Conservation (phyloP, 176 grass and related monocot species). For the Aegilops tauschii region DNA sequence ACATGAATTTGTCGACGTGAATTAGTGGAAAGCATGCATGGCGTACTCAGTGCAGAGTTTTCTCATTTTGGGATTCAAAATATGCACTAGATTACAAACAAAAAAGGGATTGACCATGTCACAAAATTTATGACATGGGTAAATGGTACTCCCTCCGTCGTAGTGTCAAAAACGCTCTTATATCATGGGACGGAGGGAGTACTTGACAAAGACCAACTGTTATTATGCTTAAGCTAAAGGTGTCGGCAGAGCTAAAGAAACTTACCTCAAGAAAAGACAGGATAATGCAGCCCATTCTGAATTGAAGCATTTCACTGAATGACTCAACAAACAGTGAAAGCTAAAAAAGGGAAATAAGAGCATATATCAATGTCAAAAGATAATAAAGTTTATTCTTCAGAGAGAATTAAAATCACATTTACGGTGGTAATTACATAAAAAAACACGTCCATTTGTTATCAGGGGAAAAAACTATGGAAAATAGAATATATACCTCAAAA, state of each 20-base stretch:
- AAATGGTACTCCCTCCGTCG: too few species aligned
- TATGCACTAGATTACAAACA: not conserved
- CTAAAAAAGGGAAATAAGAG: constrained; percentile 34
- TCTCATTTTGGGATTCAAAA: not conserved
- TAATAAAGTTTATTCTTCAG: not conserved
- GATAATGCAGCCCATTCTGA: constrained; percentile 60
- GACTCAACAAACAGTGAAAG: constrained; percentile 69
- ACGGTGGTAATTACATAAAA: not conserved
- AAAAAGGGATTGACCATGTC: not conserved
- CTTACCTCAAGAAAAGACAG: constrained; percentile 69
- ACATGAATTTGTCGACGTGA: not conserved
- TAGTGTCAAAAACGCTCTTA: too few species aligned
- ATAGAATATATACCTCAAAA: constrained; percentile 56
- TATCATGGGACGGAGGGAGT: too few species aligned
- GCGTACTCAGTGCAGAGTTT: not conserved
- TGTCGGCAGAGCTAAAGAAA: not conserved
- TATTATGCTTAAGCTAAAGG: constrained; percentile 8
- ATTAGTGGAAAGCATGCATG: not conserved
- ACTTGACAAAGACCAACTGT: not conserved
- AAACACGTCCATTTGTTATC: not conserved
- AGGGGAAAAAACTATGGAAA: not conserved
- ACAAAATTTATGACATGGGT: not conserved
- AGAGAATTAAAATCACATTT: not conserved
- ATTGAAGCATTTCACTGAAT: constrained; percentile 79
- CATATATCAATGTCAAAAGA: not conserved